Base-by-base conservation (phyloP, 2,329 filamentous ascomycete species). In the Myriosclerotinia scirpicola region DNA sequence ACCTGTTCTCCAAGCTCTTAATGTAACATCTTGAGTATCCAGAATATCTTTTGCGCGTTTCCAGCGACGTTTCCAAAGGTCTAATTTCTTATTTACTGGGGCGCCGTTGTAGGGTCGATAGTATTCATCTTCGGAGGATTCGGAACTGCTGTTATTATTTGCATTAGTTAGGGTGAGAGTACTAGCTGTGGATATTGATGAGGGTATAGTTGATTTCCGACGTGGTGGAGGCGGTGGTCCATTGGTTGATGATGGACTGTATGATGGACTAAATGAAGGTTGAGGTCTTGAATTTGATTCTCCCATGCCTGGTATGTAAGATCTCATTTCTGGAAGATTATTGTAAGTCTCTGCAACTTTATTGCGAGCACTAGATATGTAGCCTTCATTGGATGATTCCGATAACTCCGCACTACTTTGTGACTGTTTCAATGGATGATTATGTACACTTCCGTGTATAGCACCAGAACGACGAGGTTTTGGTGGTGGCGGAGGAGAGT, bases 1-100 rank as follows among this genome's bases (percentile, higher is more conserved):
- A 0, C 91, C 91, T 14, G 83, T 84, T 53, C 89, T 82, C 91
- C 91, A 95, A 26, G 85, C 91, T 69, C 90, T 86, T 46, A 95
- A 75, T 70, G 83, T 79, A 0, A 95, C 89, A 5, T 89, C 89
- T 50, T 87, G 80, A 6, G 81, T 79, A n/a, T 85, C 84, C 12
- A 94, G 81, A 50, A 80, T 77, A 40, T 86, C 80, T 69, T 90
- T 86, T 4, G 91, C 90, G 54, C 85, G 80, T 53, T 83, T 83
- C 79, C 91, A 85, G 52, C 91, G 80, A 66, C 87, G 83, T 69
- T 83, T 81, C 91, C 91, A 95, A 58, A 92, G 74, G 68, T 89
- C 88, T 65, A 92, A 81, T 70, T 91, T 89, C 79, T 90, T 92
- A 76, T 86, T 91, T 58, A 71, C 71, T 52, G 73, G 71, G 36